These are phyloP conservation scores for Epichloe hybrida DNA, from an alignment of 2,329 filamentous ascomycete species.

Conservation along the genomic window DNA sequence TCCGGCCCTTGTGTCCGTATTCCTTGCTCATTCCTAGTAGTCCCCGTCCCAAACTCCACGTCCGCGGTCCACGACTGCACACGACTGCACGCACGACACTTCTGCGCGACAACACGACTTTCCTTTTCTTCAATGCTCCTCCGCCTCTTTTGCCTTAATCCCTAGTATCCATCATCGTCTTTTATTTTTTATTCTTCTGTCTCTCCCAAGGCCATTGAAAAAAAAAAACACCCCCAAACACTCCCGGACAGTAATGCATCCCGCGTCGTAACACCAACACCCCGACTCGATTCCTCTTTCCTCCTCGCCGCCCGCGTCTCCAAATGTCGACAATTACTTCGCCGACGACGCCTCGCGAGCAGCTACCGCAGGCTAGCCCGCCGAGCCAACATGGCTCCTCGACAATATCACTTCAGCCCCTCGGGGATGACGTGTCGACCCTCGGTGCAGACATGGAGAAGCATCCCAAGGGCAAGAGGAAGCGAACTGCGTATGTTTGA, in stretches of 20 bases:
- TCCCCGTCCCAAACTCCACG: slow-evolving; percentile 1
- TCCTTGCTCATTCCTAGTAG: slow-evolving; percentile 5
- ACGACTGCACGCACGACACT: slow-evolving; percentile 1
- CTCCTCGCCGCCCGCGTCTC: slow-evolving; percentile 4
- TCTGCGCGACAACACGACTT: slow-evolving; percentile 6
- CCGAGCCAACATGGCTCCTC: slow-evolving; percentile 13
- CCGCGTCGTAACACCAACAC: slow-evolving; percentile 3
- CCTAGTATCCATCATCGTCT: neutral
- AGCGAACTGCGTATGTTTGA: slow-evolving; percentile 46
- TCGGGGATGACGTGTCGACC: slow-evolving; percentile 1
- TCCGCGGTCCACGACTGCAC: slow-evolving; percentile 4
- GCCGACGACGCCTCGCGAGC: slow-evolving; percentile 11
- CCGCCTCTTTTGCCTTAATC: neutral
- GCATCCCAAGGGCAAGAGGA: slow-evolving; percentile 48
- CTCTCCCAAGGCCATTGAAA: neutral
- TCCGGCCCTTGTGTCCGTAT: neutral
- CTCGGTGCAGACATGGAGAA: slow-evolving; percentile 19
- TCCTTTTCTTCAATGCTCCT: neutral
- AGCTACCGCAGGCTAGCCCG: slow-evolving; percentile 11
- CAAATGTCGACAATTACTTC: slow-evolving; percentile 14
- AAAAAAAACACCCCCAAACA: too few species aligned
- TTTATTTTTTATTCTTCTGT: neutral
- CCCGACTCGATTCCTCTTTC: neutral
- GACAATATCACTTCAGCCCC: slow-evolving; percentile 7
- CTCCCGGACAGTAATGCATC: slow-evolving; percentile 6